Conservation (phyloP, 257 asterid genomes). For the Phtheirospermum japonicum region DNA sequence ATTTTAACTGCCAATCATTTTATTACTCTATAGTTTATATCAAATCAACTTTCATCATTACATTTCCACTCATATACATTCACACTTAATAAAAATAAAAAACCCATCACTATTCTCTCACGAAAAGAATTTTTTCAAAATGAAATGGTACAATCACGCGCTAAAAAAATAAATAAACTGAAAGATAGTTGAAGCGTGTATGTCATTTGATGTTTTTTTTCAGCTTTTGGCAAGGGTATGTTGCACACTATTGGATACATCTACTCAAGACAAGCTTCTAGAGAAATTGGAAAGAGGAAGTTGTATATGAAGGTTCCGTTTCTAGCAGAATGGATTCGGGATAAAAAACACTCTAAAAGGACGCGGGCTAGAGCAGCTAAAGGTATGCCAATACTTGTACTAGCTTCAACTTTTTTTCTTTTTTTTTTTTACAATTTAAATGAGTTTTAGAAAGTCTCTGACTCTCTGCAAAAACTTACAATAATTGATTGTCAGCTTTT, state of each 20-base stretch:
- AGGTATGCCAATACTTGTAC: constrained; percentile 43
- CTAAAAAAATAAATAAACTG: not conserved
- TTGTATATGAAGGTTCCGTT: constrained; percentile 79
- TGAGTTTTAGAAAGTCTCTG: not conserved
- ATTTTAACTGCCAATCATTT: too few relatives aligned
- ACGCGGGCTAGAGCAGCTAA: constrained; percentile 76
- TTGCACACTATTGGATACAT: constrained; percentile 82
- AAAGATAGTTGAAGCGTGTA: not conserved
- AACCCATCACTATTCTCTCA: too few relatives aligned
- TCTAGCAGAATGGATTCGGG: constrained; percentile 86
- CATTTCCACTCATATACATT: too few relatives aligned
- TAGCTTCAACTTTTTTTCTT: not conserved
- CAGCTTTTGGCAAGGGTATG: constrained; percentile 89
- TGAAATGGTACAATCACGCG: too few relatives aligned
- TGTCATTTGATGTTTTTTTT: constrained; percentile 27
- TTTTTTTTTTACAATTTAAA: not conserved
- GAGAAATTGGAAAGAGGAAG: constrained; percentile 70
- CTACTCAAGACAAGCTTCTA: constrained; percentile 84
- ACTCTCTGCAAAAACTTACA: not conserved
- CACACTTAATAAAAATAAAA: too few relatives aligned
- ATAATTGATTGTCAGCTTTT: not conserved
- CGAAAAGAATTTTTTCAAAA: too few relatives aligned
- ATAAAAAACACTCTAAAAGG: constrained; percentile 62
- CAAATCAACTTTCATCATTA: too few relatives aligned
- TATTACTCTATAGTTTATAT: too few relatives aligned